Conservation (phyloP, 179 eudicot species). For the Heliamphora pulchella region DNA sequence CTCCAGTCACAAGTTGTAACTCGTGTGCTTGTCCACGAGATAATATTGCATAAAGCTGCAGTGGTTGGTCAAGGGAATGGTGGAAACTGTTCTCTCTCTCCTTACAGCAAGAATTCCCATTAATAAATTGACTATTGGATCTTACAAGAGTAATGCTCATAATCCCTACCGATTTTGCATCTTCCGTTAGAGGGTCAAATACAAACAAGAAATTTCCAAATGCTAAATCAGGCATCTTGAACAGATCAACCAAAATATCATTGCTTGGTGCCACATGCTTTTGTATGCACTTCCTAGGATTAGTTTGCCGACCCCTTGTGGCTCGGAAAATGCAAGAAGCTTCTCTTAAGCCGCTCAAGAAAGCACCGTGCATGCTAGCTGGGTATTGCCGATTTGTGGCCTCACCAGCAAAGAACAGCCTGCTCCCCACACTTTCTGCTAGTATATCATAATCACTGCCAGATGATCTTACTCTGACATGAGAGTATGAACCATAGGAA, state of each 20-base stretch:
- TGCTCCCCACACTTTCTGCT: slow-evolving; percentile 64
- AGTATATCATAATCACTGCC: slow-evolving; percentile 78
- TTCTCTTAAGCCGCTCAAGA: slow-evolving; percentile 82
- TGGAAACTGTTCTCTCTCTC: slow-evolving; percentile 30
- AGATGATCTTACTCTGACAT: slow-evolving; percentile 67
- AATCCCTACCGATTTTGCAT: slow-evolving; percentile 52
- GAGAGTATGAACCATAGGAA: slow-evolving; percentile 88
- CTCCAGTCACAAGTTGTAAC: slow-evolving; percentile 47
- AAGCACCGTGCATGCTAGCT: slow-evolving; percentile 96
- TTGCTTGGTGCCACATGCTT: slow-evolving; percentile 37
- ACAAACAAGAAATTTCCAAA: slow-evolving; percentile 56
- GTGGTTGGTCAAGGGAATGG: slow-evolving; percentile 29
- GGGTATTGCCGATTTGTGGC: slow-evolving; percentile 79
- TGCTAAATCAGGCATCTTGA: slow-evolving; percentile 67
- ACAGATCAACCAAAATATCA: slow-evolving; percentile 47
- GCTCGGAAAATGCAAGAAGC: slow-evolving; percentile 59
- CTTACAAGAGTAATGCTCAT: slow-evolving; percentile 48
- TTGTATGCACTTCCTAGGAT: slow-evolving; percentile 34
- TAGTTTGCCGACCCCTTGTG: slow-evolving; percentile 30
- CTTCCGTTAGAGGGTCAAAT: slow-evolving; percentile 50
- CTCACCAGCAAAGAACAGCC: slow-evolving; percentile 85
- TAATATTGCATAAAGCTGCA: slow-evolving; percentile 56
- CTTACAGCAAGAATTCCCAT: slow-evolving; percentile 25
- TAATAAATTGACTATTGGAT: slow-evolving; percentile 23
- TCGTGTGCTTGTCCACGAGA: slow-evolving; percentile 65